phyloP scores from a whole-genome alignment of 345 rosid species.

The Diplotaxis tenuifolia region DNA sequence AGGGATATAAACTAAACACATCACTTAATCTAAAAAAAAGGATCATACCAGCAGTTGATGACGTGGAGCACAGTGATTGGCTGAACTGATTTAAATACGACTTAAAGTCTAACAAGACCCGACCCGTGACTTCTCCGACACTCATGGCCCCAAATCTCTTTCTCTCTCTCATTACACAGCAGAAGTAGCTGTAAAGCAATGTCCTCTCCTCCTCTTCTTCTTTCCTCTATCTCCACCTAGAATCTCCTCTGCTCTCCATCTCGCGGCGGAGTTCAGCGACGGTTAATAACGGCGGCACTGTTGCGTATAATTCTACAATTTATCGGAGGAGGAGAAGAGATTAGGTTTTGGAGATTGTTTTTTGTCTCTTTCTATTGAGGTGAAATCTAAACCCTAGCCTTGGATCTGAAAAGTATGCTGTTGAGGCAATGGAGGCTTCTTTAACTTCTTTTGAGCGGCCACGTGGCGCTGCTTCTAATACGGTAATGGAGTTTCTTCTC shows the following conservation, averaged over 20 bases:
- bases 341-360: constrained; percentile 21
- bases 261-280: constrained; percentile 16
- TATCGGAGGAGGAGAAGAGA: not conserved
- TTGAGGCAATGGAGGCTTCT: constrained; percentile 68
- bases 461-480: constrained; percentile 58
- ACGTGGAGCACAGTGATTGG: constrained; percentile 38
- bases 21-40: constrained; percentile 27
- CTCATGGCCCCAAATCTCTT: constrained; percentile 38
- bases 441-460: constrained; percentile 83
- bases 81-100: constrained; percentile 7
- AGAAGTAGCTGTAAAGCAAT: constrained; percentile 58
- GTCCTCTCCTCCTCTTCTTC: constrained; percentile 30
- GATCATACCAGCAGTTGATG: constrained; percentile 31
- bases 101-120: constrained; percentile 27
- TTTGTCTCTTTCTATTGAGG: constrained; percentile 17
- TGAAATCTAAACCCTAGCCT: constrained; percentile 24
- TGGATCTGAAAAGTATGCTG: constrained; percentile 39
- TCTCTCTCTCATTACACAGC: constrained; percentile 19
- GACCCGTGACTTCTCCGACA: constrained; percentile 37
- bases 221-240: constrained; percentile 30
- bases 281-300: not conserved
- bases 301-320: not conserved
- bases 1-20: not conserved
- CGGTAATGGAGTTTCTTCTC: constrained; percentile 46
- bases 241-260: constrained; percentile 15